Evolutionary conservation across 768 basidiomycete genomes (phyloP), one percentile per base, ranked within the genome.

Genomic region (Tricholoma furcatifolium): DNA sequence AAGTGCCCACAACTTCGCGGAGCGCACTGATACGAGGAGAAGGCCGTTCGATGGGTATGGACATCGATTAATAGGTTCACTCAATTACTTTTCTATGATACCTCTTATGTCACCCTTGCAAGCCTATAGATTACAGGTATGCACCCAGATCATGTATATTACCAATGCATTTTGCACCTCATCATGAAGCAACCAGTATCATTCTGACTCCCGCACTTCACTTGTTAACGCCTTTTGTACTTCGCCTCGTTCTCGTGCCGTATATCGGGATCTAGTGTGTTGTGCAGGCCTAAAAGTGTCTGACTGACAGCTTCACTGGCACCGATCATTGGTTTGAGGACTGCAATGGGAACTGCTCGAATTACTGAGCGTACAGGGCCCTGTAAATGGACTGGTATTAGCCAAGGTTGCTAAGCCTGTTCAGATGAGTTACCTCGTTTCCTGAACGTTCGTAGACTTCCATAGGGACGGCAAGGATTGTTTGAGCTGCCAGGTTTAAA

Each of bases 401-500:
- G 15, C 24, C 18, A 38, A 31, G 36, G 23, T 23, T 6, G 11
- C 15, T 43, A 10, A 24, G 23, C 40, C 2, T 20, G 44, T 44
- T n/a, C 17, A 14, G 36, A 12, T 34, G 44, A 72, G 80, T 62
- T 60, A 89, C 95, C 81, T 97, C 91, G 51, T 87, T 88, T 7
- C 93, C 92, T 9, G 93, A 90, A 54, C 90, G 79, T 70, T 99
- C 97, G 61, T 98, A 96, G 10, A 98, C 93, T 68, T 98, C 97
- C 96, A 98, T 98, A 1, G 97, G 97, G 1, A 99, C 93, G 1
- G 97, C 96, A 34, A 99, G 79, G 56, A 99, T 98, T 0, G 97
- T 99, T 72, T 99, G 96, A 21, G 96, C 97, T 23, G 97, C 97
- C 39, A 91, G 91, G 61, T 86, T 88, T 56, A 99, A 67, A 69